A percentile compares a stretch with the other conserved stretches of the same genome.
Conservation (phyloP, 495 filamentous ascomycete species). For the Collariella sp. region DNA sequence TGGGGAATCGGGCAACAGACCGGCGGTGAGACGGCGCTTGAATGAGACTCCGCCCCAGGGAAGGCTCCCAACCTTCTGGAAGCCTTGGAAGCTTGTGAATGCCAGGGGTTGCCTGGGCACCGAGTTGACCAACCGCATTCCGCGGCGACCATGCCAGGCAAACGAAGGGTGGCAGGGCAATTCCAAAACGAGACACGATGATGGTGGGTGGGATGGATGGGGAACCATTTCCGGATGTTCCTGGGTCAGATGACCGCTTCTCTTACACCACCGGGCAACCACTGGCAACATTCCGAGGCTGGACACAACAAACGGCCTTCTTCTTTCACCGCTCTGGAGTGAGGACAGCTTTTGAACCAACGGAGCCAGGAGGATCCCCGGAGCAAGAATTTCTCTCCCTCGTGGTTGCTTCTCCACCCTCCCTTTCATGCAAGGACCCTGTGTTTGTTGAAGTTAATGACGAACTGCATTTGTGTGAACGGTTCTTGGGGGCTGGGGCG, state of each 20-base stretch:
- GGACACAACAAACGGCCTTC: background rate
- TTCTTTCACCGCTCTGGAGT: background rate
- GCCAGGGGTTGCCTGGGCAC: background rate
- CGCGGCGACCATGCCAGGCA: background rate
- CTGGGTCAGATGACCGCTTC: conserved; percentile 1
- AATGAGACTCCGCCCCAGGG: background rate
- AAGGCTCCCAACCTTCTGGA: conserved; percentile 7
- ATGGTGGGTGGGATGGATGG: background rate
- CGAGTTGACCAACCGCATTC: background rate
- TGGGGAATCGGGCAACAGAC: background rate
- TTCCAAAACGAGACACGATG: background rate
- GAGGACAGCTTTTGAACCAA: background rate
- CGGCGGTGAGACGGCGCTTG: conserved; percentile 3
- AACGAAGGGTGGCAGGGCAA: background rate
- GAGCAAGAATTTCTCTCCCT: background rate
- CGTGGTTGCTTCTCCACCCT: background rate
- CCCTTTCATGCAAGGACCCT: conserved; percentile 1
- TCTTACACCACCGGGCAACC: background rate
- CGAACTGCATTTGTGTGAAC: background rate
- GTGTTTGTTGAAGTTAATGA: background rate
- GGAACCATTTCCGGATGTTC: background rate
- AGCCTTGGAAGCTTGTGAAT: background rate
- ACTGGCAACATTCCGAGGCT: background rate
- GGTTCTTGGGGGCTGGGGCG: background rate
- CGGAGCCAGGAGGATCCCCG: background rate